These are phyloP conservation scores for Kwoniella bestiolae DNA, from an alignment of 768 basidiomycete species.

Conservation along the genomic window DNA sequence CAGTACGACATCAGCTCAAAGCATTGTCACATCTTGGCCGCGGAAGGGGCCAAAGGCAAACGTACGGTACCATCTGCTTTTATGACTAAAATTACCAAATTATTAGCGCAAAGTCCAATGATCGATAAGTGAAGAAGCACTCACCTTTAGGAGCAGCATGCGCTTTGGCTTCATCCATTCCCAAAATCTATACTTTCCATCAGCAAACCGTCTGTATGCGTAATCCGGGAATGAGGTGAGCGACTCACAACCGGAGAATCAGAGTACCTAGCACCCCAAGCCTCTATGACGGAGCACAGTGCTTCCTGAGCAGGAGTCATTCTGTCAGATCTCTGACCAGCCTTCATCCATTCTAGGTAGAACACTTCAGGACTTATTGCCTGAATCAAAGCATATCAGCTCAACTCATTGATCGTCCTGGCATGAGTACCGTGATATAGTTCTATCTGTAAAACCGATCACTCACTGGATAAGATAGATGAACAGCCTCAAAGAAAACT, in stretches of 20 bases:
- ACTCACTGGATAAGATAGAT: conserved; percentile 42
- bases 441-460: too few species aligned
- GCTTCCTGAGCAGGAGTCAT: conserved; percentile 39
- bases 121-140: background rate
- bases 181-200: conserved; percentile 26
- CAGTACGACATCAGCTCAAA: too few species aligned
- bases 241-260: conserved; percentile 39
- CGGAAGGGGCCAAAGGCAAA: background rate
- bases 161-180: conserved; percentile 24
- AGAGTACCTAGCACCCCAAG: conserved; percentile 45
- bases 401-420: conserved; percentile 39
- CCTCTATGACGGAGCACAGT: conserved; percentile 41
- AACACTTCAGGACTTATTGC: conserved; percentile 39
- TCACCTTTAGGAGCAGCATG: conserved; percentile 38
- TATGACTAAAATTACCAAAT: conserved; percentile 28
- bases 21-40: background rate
- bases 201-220: too few species aligned
- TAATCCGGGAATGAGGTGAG: background rate
- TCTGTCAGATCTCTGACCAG: conserved; percentile 35
- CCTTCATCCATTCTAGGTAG: conserved; percentile 41
- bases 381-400: conserved; percentile 11
- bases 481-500: conserved; percentile 39
- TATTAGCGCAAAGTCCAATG: background rate
- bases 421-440: too few species aligned
- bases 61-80: conserved; percentile 36